phyloP scores from a whole-genome alignment of 306 rosid species.

The Pterocarpus macrocarpus region DNA sequence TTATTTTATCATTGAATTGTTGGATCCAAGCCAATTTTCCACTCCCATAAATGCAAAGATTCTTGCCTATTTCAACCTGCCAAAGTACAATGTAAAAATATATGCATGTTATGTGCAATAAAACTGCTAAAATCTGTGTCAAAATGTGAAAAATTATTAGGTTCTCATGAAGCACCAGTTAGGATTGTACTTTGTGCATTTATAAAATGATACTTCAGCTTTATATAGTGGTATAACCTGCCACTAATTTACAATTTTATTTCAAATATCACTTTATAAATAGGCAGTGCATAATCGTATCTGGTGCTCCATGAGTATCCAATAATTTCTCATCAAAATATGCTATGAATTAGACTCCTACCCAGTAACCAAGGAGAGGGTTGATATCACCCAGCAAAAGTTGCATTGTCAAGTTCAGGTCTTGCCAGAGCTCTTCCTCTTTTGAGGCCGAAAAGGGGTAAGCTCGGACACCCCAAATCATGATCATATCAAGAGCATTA shows the following conservation, averaged over 20 bases:
- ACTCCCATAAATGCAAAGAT: conserved; percentile 71
- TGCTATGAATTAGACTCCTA: conserved; percentile 46
- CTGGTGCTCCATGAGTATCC: too few species aligned
- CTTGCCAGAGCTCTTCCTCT: conserved; percentile 66
- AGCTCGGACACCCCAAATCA: conserved; percentile 61
- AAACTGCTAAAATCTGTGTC: conserved; percentile 29
- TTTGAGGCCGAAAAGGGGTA: conserved; percentile 65
- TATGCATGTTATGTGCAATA: conserved; percentile 24
- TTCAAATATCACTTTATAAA: too few species aligned
- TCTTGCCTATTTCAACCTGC: conserved; percentile 66
- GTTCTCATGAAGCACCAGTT: too few species aligned
- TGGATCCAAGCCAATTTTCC: conserved; percentile 60
- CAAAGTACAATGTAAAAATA: conserved; percentile 38
- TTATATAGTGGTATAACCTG: too few species aligned
- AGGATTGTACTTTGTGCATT: too few species aligned
- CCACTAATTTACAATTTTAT: too few species aligned
- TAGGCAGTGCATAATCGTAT: too few species aligned
- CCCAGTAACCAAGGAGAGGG: conserved; percentile 63
- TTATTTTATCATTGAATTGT: conserved; percentile 54
- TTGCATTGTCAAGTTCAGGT: conserved; percentile 60
- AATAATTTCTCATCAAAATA: conserved; percentile 1
- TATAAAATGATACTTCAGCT: too few species aligned
- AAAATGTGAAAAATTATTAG: background rate
- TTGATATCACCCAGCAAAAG: conserved; percentile 58
- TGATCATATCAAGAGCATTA: conserved; percentile 65